phyloP scores from a whole-genome alignment of 345 rosid species.

The Microthlaspi erraticum region DNA sequence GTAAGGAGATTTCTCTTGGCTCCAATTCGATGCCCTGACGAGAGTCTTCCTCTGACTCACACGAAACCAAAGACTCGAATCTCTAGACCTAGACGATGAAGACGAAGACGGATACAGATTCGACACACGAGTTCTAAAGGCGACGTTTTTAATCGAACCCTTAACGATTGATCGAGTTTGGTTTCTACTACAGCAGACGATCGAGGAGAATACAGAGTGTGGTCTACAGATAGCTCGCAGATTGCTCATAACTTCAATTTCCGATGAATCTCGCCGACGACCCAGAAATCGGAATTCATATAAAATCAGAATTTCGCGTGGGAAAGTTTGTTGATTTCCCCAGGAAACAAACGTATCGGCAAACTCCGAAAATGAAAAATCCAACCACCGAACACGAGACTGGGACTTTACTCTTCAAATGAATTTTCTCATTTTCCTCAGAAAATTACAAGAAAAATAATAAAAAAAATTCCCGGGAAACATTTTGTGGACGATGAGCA shows the following conservation, averaged over 20 bases:
- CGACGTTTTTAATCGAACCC: slow-evolving; percentile 61
- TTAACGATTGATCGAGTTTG: slow-evolving; percentile 53
- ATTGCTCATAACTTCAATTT: slow-evolving; percentile 55
- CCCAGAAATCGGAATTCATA: slow-evolving; percentile 40
- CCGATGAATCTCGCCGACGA: slow-evolving; percentile 11
- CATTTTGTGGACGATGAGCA: slow-evolving; percentile 46
- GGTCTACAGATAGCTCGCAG: slow-evolving; percentile 70
- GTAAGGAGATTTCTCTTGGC: slow-evolving; percentile 74
- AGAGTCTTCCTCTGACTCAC: slow-evolving; percentile 62
- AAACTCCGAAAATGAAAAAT: slow-evolving; percentile 34
- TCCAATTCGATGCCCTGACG: slow-evolving; percentile 73
- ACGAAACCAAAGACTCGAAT: slow-evolving; percentile 59
- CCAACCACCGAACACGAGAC: slow-evolving; percentile 34
- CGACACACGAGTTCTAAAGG: slow-evolving; percentile 45
- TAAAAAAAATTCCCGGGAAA: slow-evolving; percentile 41
- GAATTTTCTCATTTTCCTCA: slow-evolving; percentile 17
- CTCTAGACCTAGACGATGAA: slow-evolving; percentile 50
- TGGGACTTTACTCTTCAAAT: background rate
- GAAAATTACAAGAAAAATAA: slow-evolving; percentile 34
- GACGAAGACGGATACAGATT: slow-evolving; percentile 50
- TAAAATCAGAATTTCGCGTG: slow-evolving; percentile 17
- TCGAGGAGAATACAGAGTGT: slow-evolving; percentile 62
- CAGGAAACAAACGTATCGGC: slow-evolving; percentile 25
- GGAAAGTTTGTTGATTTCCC: background rate
- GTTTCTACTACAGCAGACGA: slow-evolving; percentile 53